These are phyloP conservation scores for Lepidium campestre DNA, from an alignment of 441 rosid species.

Conservation along the genomic window DNA sequence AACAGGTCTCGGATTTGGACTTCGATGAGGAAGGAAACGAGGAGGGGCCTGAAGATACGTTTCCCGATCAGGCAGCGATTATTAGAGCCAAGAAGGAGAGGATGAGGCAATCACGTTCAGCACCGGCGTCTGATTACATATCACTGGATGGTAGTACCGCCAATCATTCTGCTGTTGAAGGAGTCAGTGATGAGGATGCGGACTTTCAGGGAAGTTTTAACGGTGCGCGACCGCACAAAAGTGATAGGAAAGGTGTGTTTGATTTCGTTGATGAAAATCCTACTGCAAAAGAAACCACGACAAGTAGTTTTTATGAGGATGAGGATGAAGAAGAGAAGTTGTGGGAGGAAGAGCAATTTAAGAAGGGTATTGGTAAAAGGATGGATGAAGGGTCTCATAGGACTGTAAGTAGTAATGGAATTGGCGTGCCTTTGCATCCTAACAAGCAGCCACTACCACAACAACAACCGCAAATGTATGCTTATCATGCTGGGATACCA, in stretches of 20 bases:
- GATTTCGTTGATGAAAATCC: constrained; percentile 41
- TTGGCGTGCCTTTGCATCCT: constrained; percentile 26
- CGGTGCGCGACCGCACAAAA: constrained; percentile 34
- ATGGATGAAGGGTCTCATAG: constrained; percentile 56
- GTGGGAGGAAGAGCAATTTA: constrained; percentile 91
- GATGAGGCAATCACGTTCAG: constrained; percentile 49
- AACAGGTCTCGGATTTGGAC: constrained; percentile 25
- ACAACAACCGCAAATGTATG: constrained; percentile 39
- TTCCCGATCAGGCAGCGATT: constrained; percentile 59
- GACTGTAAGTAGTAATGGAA: constrained; percentile 23
- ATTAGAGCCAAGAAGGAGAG: constrained; percentile 74
- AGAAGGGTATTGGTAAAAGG: constrained; percentile 85
- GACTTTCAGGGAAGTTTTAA: constrained; percentile 58
- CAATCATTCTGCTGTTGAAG: constrained; percentile 41
- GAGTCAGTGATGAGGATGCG: constrained; percentile 74
- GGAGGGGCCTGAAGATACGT: constrained; percentile 19
- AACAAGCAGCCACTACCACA: constrained; percentile 17
- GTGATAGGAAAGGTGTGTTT: constrained; percentile 53
- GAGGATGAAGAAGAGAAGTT: constrained; percentile 82
- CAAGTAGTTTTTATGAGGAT: constrained; percentile 28
- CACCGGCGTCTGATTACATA: constrained; percentile 69
- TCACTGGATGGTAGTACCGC: constrained; percentile 53
- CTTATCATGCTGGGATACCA: constrained; percentile 25
- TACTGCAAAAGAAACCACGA: constrained; percentile 14
- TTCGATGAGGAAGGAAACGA: constrained; percentile 26